phyloP scores from a whole-genome alignment of 345 rosid species.

The Camelina laxa region DNA sequence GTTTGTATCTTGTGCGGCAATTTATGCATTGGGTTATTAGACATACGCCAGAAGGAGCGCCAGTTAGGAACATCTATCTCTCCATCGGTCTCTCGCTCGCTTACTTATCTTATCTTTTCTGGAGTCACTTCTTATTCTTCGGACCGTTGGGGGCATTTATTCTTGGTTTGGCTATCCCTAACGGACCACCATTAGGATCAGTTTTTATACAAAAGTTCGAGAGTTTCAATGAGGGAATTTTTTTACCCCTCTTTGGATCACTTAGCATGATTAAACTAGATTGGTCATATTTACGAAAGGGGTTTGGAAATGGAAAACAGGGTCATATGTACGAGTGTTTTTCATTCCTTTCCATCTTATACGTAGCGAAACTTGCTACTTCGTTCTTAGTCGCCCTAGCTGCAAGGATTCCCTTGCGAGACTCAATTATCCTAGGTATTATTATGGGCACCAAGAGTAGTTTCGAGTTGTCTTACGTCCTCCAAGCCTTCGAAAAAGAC shows the following conservation, averaged over 20 bases:
- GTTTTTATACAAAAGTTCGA: slow-evolving; percentile 45
- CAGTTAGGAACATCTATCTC: slow-evolving; percentile 29
- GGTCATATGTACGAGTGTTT: slow-evolving; percentile 20
- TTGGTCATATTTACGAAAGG: slow-evolving; percentile 6
- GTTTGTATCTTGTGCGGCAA: slow-evolving; percentile 38
- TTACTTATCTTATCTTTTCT: slow-evolving; percentile 15
- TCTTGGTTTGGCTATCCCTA: slow-evolving; percentile 52
- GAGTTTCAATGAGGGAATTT: slow-evolving; percentile 35
- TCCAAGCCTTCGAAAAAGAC: background rate
- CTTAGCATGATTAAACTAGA: slow-evolving; percentile 34
- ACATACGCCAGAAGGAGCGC: slow-evolving; percentile 45
- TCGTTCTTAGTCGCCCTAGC: slow-evolving; percentile 36
- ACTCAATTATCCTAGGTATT: slow-evolving; percentile 48
- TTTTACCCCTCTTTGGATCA: slow-evolving; percentile 48
- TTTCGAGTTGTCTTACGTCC: slow-evolving; percentile 42
- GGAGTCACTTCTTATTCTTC: background rate
- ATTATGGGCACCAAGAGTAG: slow-evolving; percentile 48
- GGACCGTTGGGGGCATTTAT: slow-evolving; percentile 38
- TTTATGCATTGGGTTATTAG: slow-evolving; percentile 48
- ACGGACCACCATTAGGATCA: slow-evolving; percentile 57
- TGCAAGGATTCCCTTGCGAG: slow-evolving; percentile 51
- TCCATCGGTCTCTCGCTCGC: slow-evolving; percentile 22
- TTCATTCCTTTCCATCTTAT: slow-evolving; percentile 26
- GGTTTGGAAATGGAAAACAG: background rate
- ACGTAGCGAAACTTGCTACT: slow-evolving; percentile 34